Evolutionary conservation across 2,329 filamentous ascomycete genomes (phyloP).

Genomic region (Pseudogymnoascus sp.): DNA sequence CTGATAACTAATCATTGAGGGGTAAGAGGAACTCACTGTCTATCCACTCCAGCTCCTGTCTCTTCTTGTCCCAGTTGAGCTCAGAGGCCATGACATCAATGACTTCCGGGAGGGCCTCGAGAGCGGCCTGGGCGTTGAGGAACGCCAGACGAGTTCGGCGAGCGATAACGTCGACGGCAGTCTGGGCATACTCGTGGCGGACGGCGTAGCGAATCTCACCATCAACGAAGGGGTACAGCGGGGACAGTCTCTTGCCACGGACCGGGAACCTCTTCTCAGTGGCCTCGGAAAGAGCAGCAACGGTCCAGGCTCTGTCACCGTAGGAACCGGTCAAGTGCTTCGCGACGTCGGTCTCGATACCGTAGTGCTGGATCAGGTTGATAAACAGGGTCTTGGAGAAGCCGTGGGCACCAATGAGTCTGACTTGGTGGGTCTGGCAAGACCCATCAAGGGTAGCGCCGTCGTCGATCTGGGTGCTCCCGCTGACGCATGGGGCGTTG

Average conservation of each 20-base stretch:
- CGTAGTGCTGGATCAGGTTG: slow-evolving; percentile 84
- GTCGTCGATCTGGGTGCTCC: slow-evolving; percentile 60
- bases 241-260: slow-evolving; percentile 67
- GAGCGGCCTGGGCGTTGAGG: slow-evolving; percentile 76
- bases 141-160: slow-evolving; percentile 76
- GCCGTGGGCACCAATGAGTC: slow-evolving; percentile 71
- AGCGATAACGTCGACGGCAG: slow-evolving; percentile 75
- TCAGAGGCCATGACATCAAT: slow-evolving; percentile 83
- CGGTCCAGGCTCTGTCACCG: slow-evolving; percentile 82
- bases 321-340: slow-evolving; percentile 78
- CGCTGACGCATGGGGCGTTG: slow-evolving; percentile 56
- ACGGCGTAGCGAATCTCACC: slow-evolving; percentile 82
- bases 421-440: slow-evolving; percentile 73
- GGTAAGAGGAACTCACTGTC: slow-evolving; percentile 35
- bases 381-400: slow-evolving; percentile 86
- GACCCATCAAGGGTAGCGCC: slow-evolving; percentile 58
- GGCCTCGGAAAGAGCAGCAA: slow-evolving; percentile 66
- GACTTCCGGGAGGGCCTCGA: slow-evolving; percentile 71
- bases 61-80: slow-evolving; percentile 61
- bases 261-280: slow-evolving; percentile 73
- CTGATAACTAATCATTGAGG: background rate
- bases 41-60: slow-evolving; percentile 74
- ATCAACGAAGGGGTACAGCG: slow-evolving; percentile 79
- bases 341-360: slow-evolving; percentile 79
- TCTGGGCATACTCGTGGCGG: slow-evolving; percentile 79